Percentiles rank a stretch among this genome's conserved stretches.
Evolutionary conservation across 1,284 basidiomycete genomes (phyloP).

Genomic region (Cerrena zonata): DNA sequence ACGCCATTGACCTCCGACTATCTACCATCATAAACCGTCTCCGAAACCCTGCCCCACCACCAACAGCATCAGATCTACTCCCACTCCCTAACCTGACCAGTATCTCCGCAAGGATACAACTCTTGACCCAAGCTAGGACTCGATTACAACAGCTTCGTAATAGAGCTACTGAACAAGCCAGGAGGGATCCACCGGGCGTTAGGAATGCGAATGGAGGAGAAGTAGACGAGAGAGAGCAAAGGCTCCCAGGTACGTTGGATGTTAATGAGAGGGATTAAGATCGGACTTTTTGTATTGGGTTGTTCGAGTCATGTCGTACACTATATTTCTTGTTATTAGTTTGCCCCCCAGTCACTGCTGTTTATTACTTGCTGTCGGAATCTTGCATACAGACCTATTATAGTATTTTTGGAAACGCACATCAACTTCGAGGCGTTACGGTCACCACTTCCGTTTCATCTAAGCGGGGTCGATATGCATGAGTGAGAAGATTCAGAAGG

Average conservation of each 20-base stretch:
- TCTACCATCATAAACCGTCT: conserved; percentile 47
- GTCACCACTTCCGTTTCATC: conserved; percentile 66
- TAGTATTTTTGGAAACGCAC: background rate
- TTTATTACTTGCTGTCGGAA: background rate
- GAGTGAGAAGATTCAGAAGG: background rate
- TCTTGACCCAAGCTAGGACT: conserved; percentile 42
- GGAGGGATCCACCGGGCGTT: conserved; percentile 27
- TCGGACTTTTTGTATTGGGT: too few relatives aligned
- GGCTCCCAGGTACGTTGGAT: conserved; percentile 41
- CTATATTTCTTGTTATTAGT: background rate
- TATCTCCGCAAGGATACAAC: conserved; percentile 44
- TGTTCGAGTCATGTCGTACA: background rate
- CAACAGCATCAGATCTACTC: conserved; percentile 33
- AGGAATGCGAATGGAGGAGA: conserved; percentile 13
- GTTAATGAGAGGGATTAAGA: conserved; percentile 27
- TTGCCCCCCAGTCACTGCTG: background rate
- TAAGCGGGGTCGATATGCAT: conserved; percentile 22
- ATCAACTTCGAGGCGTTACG: background rate
- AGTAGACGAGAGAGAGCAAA: conserved; percentile 17
- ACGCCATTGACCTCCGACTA: conserved; percentile 58
- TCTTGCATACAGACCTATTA: too few relatives aligned
- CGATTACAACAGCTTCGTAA: conserved; percentile 17
- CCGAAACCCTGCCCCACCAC: conserved; percentile 43
- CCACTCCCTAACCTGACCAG: conserved; percentile 60
- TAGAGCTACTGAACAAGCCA: conserved; percentile 15